Base-by-base conservation (phyloP, 345 rosid genomes). In the Corchorus capsularis region DNA sequence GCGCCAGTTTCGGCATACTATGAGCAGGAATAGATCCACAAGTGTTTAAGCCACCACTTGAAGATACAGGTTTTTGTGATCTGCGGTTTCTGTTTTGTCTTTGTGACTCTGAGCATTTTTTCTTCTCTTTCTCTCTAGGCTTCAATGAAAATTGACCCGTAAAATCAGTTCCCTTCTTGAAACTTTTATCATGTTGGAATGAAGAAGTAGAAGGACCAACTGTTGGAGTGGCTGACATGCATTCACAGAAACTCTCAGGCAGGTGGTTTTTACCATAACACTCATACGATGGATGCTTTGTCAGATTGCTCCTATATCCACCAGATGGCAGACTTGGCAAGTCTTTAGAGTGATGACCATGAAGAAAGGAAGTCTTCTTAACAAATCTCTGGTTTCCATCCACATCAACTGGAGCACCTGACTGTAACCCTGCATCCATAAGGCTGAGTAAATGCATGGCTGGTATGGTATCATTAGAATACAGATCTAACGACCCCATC, bases 391-490 rank as follows among this genome's bases (percentile, higher is more conserved):
- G 78, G 73, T 81, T 82, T 64, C 65, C 86, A 41, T 87, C 87
- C 72, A 83, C 78, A 77, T 81, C 83, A 67, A 83, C 57, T 4
- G 87, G 90, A 55, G 81, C 78, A 78, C 86, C 85, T 63, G 97
- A 85, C 15, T 64, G 79, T 20, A 84, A 55, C 72, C 90, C 85
- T 64, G 93, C 94, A 88, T 94, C 92, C 98, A 92, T 91, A 59
- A 92, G 98, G 84, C 96, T 92, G 50, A 92, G 93, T 77, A 96
- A 86, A 86, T 91, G 94, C 95, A 96, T 82, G 17, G 98, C 97
- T 9, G 98, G 89, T 78, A 94, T 91, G 62, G 92, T 88, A 52
- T 96, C 97, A 61, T 85, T 94, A 53, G 94, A 80, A 77, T 76
- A 88, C 11, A 83, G 75, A 70, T 94, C 97, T 43, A 84, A 47